Percentiles rank a stretch among this genome's conserved stretches.
phyloP scores from a whole-genome alignment of 2,329 filamentous ascomycete genomes.

The Raffaelea albimanens region DNA sequence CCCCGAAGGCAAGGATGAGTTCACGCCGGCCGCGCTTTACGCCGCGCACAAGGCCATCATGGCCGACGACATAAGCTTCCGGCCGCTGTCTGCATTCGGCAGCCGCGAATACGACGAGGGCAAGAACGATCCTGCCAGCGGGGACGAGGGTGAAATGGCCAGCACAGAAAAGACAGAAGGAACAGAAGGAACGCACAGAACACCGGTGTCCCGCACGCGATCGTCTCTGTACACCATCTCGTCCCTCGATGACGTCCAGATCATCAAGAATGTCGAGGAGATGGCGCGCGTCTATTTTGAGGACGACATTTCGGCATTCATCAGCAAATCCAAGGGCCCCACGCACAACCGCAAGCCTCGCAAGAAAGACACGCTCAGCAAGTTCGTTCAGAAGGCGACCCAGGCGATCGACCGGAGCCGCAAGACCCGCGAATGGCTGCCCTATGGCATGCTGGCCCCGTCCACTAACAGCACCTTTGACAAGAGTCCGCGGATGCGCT shows the following conservation, averaged over 20 bases:
- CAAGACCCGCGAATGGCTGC: conserved; percentile 35
- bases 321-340: conserved; percentile 6
- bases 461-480: neutral
- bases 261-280: conserved; percentile 38
- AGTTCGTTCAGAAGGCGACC: conserved; percentile 41
- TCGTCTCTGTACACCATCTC: conserved; percentile 53
- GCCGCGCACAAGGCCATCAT: conserved; percentile 60
- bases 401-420: conserved; percentile 42
- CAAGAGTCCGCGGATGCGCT: neutral
- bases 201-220: conserved; percentile 25
- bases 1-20: conserved; percentile 20
- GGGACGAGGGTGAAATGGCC: too few relatives aligned
- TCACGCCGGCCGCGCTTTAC: conserved; percentile 46
- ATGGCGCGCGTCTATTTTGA: conserved; percentile 47
- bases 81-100: conserved; percentile 28
- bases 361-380: conserved; percentile 19
- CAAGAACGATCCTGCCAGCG: conserved; percentile 11
- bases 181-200: neutral
- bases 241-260: conserved; percentile 41
- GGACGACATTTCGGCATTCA: too few relatives aligned
- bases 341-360: too few relatives aligned
- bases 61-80: conserved; percentile 52
- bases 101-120: conserved; percentile 19
- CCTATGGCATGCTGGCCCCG: conserved; percentile 36
- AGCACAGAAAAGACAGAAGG: too few relatives aligned